These are phyloP conservation scores for Grigorovia transvaalensis DNA, from an alignment of 805 yeast genomes.

Conservation along the genomic window DNA sequence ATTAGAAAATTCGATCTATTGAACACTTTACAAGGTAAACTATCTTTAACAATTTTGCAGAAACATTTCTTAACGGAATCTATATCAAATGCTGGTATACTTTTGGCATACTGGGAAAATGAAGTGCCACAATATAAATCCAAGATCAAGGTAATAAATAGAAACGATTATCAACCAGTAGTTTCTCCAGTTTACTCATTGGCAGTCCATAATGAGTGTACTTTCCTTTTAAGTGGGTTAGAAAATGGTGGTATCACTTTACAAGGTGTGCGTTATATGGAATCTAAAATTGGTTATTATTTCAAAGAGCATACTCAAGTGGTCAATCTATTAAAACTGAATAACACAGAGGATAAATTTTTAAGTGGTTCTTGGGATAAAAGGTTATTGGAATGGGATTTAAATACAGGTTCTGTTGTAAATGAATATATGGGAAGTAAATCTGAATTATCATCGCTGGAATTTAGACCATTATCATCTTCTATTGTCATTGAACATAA, in stretches of 20 bases:
- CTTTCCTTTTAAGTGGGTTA: slow-evolving; percentile 79
- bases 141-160: slow-evolving; percentile 25
- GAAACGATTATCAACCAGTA: slow-evolving; percentile 40
- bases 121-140: slow-evolving; percentile 66
- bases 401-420: slow-evolving; percentile 35
- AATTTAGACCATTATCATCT: slow-evolving; percentile 52
- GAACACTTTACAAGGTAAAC: slow-evolving; percentile 75
- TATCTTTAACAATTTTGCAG: slow-evolving; percentile 84
- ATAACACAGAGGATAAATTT: slow-evolving; percentile 49
- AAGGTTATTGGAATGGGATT: slow-evolving; percentile 71
- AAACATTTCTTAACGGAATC: slow-evolving; percentile 82
- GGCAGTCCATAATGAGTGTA: slow-evolving; percentile 72
- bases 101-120: slow-evolving; percentile 88
- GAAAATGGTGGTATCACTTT: slow-evolving; percentile 76
- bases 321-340: slow-evolving; percentile 61
- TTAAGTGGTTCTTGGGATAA: slow-evolving; percentile 90
- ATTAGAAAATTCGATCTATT: slow-evolving; percentile 82
- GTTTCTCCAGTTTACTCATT: slow-evolving; percentile 81
- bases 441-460: slow-evolving; percentile 73
- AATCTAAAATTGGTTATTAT: slow-evolving; percentile 73
- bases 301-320: slow-evolving; percentile 58
- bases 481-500: slow-evolving; percentile 31
- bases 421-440: slow-evolving; percentile 45
- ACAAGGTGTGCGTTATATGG: slow-evolving; percentile 72
- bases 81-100: slow-evolving; percentile 72